These are phyloP conservation scores for Favolaschia claudopus DNA, from an alignment of 768 basidiomycete genomes.

Conservation along the genomic window DNA sequence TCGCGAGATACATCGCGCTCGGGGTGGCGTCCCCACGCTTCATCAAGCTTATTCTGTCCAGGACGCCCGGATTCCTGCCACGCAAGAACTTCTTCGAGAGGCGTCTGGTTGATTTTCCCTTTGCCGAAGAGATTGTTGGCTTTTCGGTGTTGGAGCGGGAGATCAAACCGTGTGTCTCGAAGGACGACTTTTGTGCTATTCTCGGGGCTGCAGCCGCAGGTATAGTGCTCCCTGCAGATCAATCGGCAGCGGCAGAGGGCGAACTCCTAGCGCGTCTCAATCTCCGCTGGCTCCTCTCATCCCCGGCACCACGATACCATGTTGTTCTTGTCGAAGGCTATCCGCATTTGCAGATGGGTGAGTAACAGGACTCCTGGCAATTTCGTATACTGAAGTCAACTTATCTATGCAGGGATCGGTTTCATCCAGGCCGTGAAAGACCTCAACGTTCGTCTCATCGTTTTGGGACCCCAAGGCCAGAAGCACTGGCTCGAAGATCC, in stretches of 20 bases:
- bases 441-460: slow-evolving; percentile 12
- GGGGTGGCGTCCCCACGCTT: neutral
- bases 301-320: neutral
- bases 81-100: slow-evolving; percentile 10
- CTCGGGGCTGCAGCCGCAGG: no score
- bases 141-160: neutral
- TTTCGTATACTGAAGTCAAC: neutral
- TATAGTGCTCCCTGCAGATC: no score
- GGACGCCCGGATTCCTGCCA: neutral
- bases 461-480: slow-evolving; percentile 11
- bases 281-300: neutral
- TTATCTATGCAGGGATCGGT: neutral
- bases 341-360: slow-evolving; percentile 13
- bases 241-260: neutral
- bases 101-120: slow-evolving; percentile 4
- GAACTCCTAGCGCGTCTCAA: slow-evolving; percentile 11
- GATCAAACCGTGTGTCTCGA: neutral
- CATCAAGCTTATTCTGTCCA: slow-evolving; percentile 7
- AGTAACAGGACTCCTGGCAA: no score
- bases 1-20: neutral
- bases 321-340: slow-evolving; percentile 16
- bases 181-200: no score
- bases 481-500: slow-evolving; percentile 20
- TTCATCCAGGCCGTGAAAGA: slow-evolving; percentile 16
- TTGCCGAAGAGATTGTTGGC: neutral